Base-by-base conservation (phyloP, 2,329 filamentous ascomycete genomes). In the Colletotrichum sp. region DNA sequence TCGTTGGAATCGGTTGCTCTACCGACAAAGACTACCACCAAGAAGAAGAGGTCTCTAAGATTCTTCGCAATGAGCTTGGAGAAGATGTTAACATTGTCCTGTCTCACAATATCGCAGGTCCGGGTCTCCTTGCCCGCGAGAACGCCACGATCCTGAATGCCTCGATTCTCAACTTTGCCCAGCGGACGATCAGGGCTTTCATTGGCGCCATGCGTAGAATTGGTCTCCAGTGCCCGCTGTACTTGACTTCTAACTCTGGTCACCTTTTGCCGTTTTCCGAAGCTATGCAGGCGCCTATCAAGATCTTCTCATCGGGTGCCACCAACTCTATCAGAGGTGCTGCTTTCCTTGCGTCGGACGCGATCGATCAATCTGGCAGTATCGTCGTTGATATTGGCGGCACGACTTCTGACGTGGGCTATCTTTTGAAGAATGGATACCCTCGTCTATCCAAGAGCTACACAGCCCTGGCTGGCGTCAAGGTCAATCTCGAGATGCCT, bases 1-100 rank as follows among this genome's bases (percentile, higher is more conserved):
- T 93, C 6, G 87, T 89, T 6, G 90, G 91, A 3, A 87, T 92
- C 10, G 92, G 90, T 81, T 90, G 88, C 10, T 90, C 91, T 0
- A 89, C 92, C 28, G 91, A 93, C 79, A 86, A 88, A 12, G 77
- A 85, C 5, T 87, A 87, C 78, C 82, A 81, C 56, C 90, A 92
- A 79, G 90, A 92, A 80, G 83, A 88, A 52, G 81, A 84, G 5
- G 89, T 88, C 5, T 84, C 85, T 5, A 82, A 84, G 4, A 88
- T 91, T 56, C 82, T 91, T 21, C 83, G 84, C 30, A 81, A 84
- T 8, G 88, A 88, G 77, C 80, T 89, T 4, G 77, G 72, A 32
- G 71, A 78, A 3, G 75, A 81, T 68, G 78, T 83, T 43, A 75
- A 77, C 55, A 52, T 79, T 10, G 61, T 78, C 26, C 76, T 74